Evolutionary conservation across 768 basidiomycete species (phyloP).

Genomic region (Boletus patriciae): DNA sequence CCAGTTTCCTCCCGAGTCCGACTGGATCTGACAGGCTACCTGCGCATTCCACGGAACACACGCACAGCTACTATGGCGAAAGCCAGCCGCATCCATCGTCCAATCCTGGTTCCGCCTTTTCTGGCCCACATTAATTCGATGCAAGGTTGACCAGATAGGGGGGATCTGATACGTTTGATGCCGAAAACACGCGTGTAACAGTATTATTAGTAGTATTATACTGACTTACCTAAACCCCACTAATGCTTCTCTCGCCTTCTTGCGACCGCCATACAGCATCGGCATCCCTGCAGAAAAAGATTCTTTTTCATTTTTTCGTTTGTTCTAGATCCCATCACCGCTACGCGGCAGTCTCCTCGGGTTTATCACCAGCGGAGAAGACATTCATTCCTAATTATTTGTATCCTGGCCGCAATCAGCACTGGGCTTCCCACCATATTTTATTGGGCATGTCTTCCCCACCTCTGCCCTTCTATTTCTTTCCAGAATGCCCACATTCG

Average conservation of each 20-base stretch:
- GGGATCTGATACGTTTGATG: slow-evolving; percentile 19
- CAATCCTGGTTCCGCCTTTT: slow-evolving; percentile 28
- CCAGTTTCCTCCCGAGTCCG: slow-evolving; percentile 32
- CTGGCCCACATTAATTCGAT: slow-evolving; percentile 30
- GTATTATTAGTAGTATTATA: slow-evolving; percentile 37
- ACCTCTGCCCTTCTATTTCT: slow-evolving; percentile 9
- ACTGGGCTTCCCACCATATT: slow-evolving; percentile 5
- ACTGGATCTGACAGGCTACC: slow-evolving; percentile 32
- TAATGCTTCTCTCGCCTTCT: slow-evolving; percentile 33
- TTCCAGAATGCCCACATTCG: slow-evolving; percentile 6
- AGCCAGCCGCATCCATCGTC: slow-evolving; percentile 29
- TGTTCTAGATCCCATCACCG: slow-evolving; percentile 23
- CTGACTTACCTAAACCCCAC: slow-evolving; percentile 33
- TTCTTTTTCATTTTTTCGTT: slow-evolving; percentile 21
- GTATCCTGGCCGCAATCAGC: slow-evolving; percentile 22
- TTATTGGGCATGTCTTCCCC: slow-evolving; percentile 11
- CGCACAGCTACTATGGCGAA: slow-evolving; percentile 34
- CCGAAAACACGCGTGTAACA: slow-evolving; percentile 32
- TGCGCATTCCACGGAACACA: slow-evolving; percentile 25
- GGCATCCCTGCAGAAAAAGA: slow-evolving; percentile 19
- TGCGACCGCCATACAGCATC: slow-evolving; percentile 23
- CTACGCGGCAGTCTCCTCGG: slow-evolving; percentile 24
- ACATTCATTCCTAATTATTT: slow-evolving; percentile 18
- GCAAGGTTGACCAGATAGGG: slow-evolving; percentile 20
- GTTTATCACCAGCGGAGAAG: slow-evolving; percentile 24